phyloP scores from a whole-genome alignment of 1,284 basidiomycete genomes.

The Cerioporus squamosus region DNA sequence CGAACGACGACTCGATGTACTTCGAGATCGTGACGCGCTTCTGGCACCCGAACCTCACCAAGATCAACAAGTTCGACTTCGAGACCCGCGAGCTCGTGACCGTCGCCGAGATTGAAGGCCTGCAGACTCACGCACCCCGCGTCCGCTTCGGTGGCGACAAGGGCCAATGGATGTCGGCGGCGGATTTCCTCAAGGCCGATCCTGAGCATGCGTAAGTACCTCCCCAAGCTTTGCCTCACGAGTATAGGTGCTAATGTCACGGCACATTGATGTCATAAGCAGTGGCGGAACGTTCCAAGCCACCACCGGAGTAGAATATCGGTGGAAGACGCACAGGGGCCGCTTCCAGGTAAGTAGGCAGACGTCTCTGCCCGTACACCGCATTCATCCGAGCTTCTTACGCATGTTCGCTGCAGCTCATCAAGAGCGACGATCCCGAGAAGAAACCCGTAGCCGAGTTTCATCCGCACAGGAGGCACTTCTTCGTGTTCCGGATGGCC shows the following conservation, averaged over 20 bases:
- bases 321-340: constrained; percentile 54
- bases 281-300: constrained; percentile 51
- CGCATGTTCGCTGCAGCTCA: constrained; percentile 38
- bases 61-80: constrained; percentile 53
- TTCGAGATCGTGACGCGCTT: constrained; percentile 60
- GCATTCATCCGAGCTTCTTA: background rate
- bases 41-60: constrained; percentile 59
- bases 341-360: constrained; percentile 44
- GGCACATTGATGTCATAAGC: constrained; percentile 15
- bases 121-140: constrained; percentile 40
- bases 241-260: background rate
- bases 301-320: constrained; percentile 42
- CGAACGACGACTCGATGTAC: constrained; percentile 48
- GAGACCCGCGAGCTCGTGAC: constrained; percentile 47
- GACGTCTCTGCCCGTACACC: background rate
- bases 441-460: constrained; percentile 49
- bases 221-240: background rate
- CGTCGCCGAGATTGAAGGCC: constrained; percentile 53
- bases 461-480: constrained; percentile 50
- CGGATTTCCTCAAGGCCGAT: constrained; percentile 46
- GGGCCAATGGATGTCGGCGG: constrained; percentile 47
- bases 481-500: constrained; percentile 55
- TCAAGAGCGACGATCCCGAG: constrained; percentile 48
- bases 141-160: constrained; percentile 48
- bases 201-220: constrained; percentile 38